Evolutionary conservation across 257 asterid species (phyloP).

Genomic region (Solanum clarkiae): DNA sequence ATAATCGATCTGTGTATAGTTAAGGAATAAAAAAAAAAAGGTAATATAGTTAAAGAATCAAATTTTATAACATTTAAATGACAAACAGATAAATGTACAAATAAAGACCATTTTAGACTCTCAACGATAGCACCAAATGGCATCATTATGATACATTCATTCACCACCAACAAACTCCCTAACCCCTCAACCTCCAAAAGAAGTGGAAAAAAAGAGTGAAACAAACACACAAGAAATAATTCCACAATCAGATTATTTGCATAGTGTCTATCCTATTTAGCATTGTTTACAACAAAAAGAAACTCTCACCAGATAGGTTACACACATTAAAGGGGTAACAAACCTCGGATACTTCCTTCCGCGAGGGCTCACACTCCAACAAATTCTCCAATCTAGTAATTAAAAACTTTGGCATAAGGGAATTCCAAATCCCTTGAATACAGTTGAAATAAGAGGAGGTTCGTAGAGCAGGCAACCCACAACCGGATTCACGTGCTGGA

Average conservation of each 20-base stretch:
- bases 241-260: not conserved
- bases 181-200: not conserved
- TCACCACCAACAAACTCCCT: not conserved
- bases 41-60: too few relatives aligned
- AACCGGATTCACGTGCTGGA: not conserved
- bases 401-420: not conserved
- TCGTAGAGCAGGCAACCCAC: not conserved
- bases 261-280: not conserved
- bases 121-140: not conserved
- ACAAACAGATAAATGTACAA: too few relatives aligned
- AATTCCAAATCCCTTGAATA: not conserved
- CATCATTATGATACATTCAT: not conserved
- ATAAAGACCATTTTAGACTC: too few relatives aligned
- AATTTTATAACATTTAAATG: too few relatives aligned
- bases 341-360: not conserved
- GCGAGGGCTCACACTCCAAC: not conserved
- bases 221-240: not conserved
- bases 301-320: not conserved
- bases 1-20: too few relatives aligned
- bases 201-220: not conserved
- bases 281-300: not conserved
- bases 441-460: not conserved
- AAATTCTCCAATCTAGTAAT: not conserved
- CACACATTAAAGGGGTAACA: not conserved
- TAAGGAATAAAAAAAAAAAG: too few relatives aligned